Percentiles rank a stretch among this genome's conserved stretches.
phyloP scores from a whole-genome alignment of 2,329 filamentous ascomycete species.

The Fusarium chuoi region DNA sequence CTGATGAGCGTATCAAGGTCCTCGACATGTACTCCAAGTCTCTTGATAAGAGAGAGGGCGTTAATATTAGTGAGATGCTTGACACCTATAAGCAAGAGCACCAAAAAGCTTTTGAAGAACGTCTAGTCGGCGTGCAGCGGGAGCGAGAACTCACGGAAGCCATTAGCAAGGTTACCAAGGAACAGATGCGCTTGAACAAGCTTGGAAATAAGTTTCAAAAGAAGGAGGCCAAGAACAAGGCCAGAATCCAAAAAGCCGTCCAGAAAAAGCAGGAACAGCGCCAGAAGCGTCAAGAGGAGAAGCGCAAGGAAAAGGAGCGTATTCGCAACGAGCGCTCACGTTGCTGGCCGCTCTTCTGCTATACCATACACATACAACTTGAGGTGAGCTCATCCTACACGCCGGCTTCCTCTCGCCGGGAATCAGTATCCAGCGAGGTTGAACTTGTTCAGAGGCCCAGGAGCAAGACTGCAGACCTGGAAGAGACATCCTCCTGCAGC shows the following conservation, averaged over 20 bases:
- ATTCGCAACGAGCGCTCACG: slow-evolving; percentile 54
- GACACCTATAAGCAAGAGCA: slow-evolving; percentile 57
- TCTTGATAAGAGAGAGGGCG: slow-evolving; percentile 48
- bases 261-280: slow-evolving; percentile 50
- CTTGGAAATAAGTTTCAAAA: slow-evolving; percentile 42
- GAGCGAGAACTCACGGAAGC: slow-evolving; percentile 49
- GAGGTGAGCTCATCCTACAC: slow-evolving; percentile 55
- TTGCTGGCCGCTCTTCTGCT: slow-evolving; percentile 63
- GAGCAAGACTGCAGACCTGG: slow-evolving; percentile 39
- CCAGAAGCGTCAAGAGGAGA: slow-evolving; percentile 50
- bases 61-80: slow-evolving; percentile 52
- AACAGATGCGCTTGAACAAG: slow-evolving; percentile 47
- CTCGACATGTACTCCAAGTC: slow-evolving; percentile 54
- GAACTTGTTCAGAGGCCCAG: slow-evolving; percentile 57
- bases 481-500: slow-evolving; percentile 49
- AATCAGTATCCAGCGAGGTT: slow-evolving; percentile 63
- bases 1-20: slow-evolving; percentile 51
- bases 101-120: slow-evolving; percentile 54
- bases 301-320: slow-evolving; percentile 55
- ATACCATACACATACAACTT: slow-evolving; percentile 62
- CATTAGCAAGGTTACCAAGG: slow-evolving; percentile 47
- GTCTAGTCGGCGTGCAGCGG: slow-evolving; percentile 47
- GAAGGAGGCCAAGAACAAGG: slow-evolving; percentile 45
- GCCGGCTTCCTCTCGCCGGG: slow-evolving; percentile 59
- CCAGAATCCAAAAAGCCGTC: slow-evolving; percentile 51